A percentile compares a stretch with the other conserved stretches of the same genome.
Evolutionary conservation across 2,329 filamentous ascomycete genomes (phyloP).

Genomic region (Penicillium sp.): DNA sequence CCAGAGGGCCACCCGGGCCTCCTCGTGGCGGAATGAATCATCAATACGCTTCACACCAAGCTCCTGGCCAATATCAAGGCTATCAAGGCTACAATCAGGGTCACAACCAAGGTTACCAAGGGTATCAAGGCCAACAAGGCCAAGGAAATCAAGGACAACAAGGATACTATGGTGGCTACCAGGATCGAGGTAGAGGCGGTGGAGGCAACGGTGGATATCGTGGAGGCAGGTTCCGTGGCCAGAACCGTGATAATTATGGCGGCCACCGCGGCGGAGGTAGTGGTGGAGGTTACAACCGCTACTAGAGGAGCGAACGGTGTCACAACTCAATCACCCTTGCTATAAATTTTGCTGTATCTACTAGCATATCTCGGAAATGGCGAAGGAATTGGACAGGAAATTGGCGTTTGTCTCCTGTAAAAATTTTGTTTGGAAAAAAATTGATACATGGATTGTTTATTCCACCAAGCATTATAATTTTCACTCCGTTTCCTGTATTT

Average conservation of each 20-base stretch:
- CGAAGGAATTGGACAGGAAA: conserved; percentile 5
- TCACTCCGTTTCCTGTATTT: too few species aligned
- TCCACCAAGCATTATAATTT: background rate
- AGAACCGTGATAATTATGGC: conserved; percentile 37
- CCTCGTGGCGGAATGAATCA: conserved; percentile 40
- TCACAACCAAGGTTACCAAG: conserved; percentile 18
- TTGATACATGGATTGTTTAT: background rate
- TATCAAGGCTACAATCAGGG: conserved; percentile 30
- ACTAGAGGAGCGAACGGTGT: conserved; percentile 28
- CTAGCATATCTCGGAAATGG: conserved; percentile 1
- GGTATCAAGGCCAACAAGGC: conserved; percentile 1
- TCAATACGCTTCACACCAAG: conserved; percentile 29
- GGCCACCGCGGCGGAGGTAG: conserved; percentile 37
- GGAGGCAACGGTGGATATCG: conserved; percentile 24
- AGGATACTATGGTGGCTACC: conserved; percentile 28
- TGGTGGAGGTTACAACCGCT: conserved; percentile 46
- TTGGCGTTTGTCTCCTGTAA: conserved; percentile 14
- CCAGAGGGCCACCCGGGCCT: conserved; percentile 45
- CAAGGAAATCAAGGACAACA: conserved; percentile 15
- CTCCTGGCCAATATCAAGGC: conserved; percentile 31
- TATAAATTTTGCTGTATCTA: conserved; percentile 8
- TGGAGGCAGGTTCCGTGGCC: conserved; percentile 28
- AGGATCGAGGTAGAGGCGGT: conserved; percentile 32
- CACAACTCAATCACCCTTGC: background rate
- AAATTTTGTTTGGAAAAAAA: conserved; percentile 16